A percentile compares a stretch with the other conserved stretches of the same genome.
These are phyloP conservation scores for Roridomyces roridus DNA, from an alignment of 768 basidiomycete genomes.

Conservation along the genomic window DNA sequence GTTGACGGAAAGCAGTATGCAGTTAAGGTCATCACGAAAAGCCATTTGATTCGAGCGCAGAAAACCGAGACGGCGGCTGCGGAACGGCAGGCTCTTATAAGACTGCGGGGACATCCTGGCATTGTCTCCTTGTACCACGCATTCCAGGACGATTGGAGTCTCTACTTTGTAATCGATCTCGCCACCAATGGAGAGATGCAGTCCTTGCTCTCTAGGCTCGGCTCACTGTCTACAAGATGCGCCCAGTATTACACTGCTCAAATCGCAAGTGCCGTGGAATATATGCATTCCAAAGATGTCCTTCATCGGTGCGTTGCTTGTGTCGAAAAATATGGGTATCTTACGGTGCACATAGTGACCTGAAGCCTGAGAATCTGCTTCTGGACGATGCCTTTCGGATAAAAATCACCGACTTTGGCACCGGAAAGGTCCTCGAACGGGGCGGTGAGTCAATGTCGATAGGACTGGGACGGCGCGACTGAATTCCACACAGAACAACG, in stretches of 20 bases:
- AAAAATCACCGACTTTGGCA: constrained; percentile 98
- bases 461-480: neutral
- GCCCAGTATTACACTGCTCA: constrained; percentile 89
- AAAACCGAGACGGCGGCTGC: constrained; percentile 74
- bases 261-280: constrained; percentile 85
- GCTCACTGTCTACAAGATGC: constrained; percentile 84
- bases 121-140: constrained; percentile 83
- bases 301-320: constrained; percentile 71
- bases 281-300: constrained; percentile 90
- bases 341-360: constrained; percentile 53
- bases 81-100: constrained; percentile 66
- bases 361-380: constrained; percentile 89
- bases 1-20: constrained; percentile 71
- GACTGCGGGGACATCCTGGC: constrained; percentile 63
- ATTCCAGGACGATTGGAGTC: constrained; percentile 83
- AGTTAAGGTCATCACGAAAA: constrained; percentile 55
- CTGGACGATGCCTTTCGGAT: constrained; percentile 87
- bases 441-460: constrained; percentile 48
- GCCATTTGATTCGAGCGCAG: constrained; percentile 66
- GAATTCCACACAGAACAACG: constrained; percentile 8
- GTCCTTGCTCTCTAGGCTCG: constrained; percentile 71
- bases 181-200: constrained; percentile 83
- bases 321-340: constrained; percentile 1
- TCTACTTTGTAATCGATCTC: constrained; percentile 84
- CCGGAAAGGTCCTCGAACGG: constrained; percentile 75